A percentile compares a stretch with the other conserved stretches of the same genome.
Conservation (phyloP, 345 rosid species). For the Linum tenue region DNA sequence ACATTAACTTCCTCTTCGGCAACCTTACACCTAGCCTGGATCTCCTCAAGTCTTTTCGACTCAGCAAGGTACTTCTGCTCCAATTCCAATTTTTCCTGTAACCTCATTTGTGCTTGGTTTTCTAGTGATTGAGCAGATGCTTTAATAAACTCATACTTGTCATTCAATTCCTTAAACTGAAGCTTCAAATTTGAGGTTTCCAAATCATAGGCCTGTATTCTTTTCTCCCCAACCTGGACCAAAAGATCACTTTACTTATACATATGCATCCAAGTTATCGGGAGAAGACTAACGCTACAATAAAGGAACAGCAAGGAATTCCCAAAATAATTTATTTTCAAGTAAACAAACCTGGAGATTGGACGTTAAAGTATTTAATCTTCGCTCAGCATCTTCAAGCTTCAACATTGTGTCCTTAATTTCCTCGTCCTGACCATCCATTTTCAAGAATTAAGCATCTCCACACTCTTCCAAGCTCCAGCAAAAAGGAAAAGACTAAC, state of each 20-base stretch:
- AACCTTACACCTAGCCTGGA: slow-evolving; percentile 15
- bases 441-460: slow-evolving; percentile 5
- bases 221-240: slow-evolving; percentile 27
- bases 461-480: not conserved
- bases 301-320: not conserved
- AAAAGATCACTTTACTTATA: not conserved
- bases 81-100: slow-evolving; percentile 20
- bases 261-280: not conserved
- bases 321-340: not conserved
- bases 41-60: slow-evolving; percentile 15
- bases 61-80: slow-evolving; percentile 26
- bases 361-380: slow-evolving; percentile 16
- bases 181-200: slow-evolving; percentile 24
- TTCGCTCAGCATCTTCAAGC: slow-evolving; percentile 28
- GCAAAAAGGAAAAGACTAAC: not conserved
- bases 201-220: slow-evolving; percentile 17
- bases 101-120: slow-evolving; percentile 18
- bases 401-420: slow-evolving; percentile 23
- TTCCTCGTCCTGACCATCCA: slow-evolving; percentile 24
- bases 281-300: not conserved
- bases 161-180: slow-evolving; percentile 24
- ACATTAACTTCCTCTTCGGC: slow-evolving; percentile 20
- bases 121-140: slow-evolving; percentile 21
- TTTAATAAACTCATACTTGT: slow-evolving; percentile 20
- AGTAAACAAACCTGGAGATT: slow-evolving; percentile 28